phyloP scores from a whole-genome alignment of 1,284 basidiomycete species.

The Ustilago cynodontis region DNA sequence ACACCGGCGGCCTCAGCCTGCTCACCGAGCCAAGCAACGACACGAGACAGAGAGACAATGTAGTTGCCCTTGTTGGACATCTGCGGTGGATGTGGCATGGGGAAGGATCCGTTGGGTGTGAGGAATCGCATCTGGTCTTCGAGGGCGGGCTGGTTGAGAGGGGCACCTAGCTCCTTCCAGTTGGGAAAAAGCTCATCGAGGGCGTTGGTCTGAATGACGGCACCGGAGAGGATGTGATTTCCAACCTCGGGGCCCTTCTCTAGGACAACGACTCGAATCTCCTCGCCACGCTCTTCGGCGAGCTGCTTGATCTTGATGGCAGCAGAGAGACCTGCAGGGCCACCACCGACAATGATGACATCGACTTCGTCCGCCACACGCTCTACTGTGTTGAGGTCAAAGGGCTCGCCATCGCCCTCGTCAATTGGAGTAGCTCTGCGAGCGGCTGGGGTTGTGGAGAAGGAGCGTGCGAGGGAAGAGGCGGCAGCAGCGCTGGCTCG shows the following conservation, averaged over 20 bases:
- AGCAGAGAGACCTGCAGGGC: constrained; percentile 94
- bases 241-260: constrained; percentile 96
- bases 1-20: constrained; percentile 92
- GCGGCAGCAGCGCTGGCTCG: constrained; percentile 21
- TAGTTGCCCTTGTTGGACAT: constrained; percentile 97
- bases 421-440: constrained; percentile 53
- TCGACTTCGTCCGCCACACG: constrained; percentile 79
- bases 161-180: constrained; percentile 78
- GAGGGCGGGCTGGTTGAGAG: constrained; percentile 82
- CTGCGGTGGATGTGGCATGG: constrained; percentile 95
- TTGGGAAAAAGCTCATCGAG: constrained; percentile 91
- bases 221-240: constrained; percentile 94
- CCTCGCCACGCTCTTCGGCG: constrained; percentile 80
- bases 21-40: constrained; percentile 88
- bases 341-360: constrained; percentile 95
- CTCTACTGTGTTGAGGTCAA: constrained; percentile 66
- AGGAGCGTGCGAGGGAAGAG: constrained; percentile 28
- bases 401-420: constrained; percentile 60
- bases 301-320: constrained; percentile 96
- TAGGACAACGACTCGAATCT: constrained; percentile 90
- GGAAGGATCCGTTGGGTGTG: constrained; percentile 79
- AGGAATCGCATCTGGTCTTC: constrained; percentile 89
- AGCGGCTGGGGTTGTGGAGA: constrained; percentile 36
- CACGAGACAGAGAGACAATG: constrained; percentile 87
- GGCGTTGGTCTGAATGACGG: constrained; percentile 91